Evolutionary conservation across 2,329 filamentous ascomycete genomes (phyloP), one percentile per base, ranked within the genome.

Genomic region (Nannizzia gypsea): DNA sequence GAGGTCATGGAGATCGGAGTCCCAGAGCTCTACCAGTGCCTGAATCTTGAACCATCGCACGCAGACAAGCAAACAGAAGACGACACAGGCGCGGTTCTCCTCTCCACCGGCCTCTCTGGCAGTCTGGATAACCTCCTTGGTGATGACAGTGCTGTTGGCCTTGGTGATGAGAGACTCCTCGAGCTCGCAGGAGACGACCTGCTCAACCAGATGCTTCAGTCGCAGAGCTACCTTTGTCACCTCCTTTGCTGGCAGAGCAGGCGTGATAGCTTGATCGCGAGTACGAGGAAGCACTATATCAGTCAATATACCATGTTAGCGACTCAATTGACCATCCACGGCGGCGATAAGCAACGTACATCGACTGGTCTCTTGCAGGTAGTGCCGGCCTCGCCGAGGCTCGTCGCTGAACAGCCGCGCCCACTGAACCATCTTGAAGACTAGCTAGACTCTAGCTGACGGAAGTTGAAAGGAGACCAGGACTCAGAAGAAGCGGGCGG

Each of bases 161-260:
- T 80, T 81, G 3, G 88, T 93, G 69, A 99, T 80, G 60, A 82
- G 78, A 3, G 79, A 79, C 69, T 89, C 84, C 61, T 93, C 86
- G 42, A 99, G 80, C 73, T 99, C 93, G 76, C 89, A 96, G 1
- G 92, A 89, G 26, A 99, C 83, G 59, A 90, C 86, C 71, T 90
- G 83, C 73, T 96, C 90, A 67, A 99, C 85, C 66, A 96, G 84
- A 70, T 95, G 90, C 67, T 92, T 95, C 64, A 99, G 79, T 60
- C 90, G 89, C 15, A 99, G 81, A 26, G 91, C 92, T 60, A 95
- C 81, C 71, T 91, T 91, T 63, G 92, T 96, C 63, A 96, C 91
- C 67, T 93, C 87, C 62, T 81, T 79, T 11, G 91, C 80, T 0
- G 89, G 83, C 38, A 92, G 84, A 28, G 87, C 84, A 9, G 88